Percentiles rank a stretch among this genome's conserved stretches.
Conservation (phyloP, 768 basidiomycete species). For the Pleurotus cornucopiae region DNA sequence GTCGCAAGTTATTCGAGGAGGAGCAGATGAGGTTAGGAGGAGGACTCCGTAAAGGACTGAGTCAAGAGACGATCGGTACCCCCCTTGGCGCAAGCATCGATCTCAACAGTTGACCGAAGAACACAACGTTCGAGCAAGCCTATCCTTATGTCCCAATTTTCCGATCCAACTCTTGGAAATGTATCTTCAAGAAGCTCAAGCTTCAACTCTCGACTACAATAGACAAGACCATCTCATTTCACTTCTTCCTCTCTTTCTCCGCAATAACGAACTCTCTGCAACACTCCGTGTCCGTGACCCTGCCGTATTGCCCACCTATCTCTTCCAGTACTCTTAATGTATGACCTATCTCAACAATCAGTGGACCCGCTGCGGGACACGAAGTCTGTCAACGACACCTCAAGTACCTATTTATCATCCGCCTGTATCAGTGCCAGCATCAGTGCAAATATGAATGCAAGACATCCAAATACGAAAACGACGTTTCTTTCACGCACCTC, state of each 20-base stretch:
- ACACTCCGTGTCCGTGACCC: not conserved
- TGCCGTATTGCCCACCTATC: not conserved
- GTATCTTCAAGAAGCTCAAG: not conserved
- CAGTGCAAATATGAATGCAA: not conserved
- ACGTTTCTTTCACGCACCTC: constrained; percentile 7
- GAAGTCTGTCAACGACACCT: not conserved
- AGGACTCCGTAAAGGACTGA: constrained; percentile 14
- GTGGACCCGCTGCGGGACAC: not conserved
- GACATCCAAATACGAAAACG: not conserved
- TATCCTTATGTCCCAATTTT: constrained; percentile 2
- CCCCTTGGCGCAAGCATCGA: constrained; percentile 15
- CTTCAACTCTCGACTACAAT: not conserved
- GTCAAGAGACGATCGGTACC: constrained; percentile 10
- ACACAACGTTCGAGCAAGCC: not conserved
- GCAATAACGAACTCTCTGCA: not conserved
- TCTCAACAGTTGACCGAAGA: constrained; percentile 18
- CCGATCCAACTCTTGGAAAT: constrained; percentile 1
- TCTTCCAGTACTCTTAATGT: not conserved
- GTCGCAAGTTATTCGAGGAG: constrained; percentile 67
- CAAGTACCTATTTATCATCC: not conserved
- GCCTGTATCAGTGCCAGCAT: constrained; percentile 1
- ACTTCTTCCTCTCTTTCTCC: not conserved
- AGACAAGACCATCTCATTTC: not conserved
- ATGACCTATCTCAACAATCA: not conserved
- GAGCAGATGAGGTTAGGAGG: constrained; percentile 45